phyloP scores from a whole-genome alignment of 2,329 filamentous ascomycete genomes.

The Trichophyton equinum region DNA sequence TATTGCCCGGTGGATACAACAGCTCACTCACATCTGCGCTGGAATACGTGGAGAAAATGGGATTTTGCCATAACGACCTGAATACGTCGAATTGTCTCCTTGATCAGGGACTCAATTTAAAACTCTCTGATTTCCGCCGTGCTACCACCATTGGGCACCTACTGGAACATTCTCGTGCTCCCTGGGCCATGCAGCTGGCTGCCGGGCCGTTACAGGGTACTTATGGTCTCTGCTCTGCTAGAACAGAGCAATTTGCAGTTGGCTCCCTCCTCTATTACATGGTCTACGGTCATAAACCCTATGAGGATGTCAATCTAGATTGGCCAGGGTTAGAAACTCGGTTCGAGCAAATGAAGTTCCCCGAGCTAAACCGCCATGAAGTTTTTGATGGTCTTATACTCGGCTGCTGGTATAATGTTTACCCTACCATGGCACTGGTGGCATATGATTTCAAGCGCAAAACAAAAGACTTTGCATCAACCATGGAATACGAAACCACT shows the following conservation, averaged over 20 bases:
- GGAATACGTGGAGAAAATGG: constrained; percentile 14
- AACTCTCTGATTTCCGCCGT: constrained; percentile 13
- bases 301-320: constrained; percentile 3
- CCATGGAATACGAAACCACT: constrained; percentile 10
- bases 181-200: neutral
- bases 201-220: constrained; percentile 13
- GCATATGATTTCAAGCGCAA: constrained; percentile 16
- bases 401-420: constrained; percentile 16
- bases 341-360: constrained; percentile 14
- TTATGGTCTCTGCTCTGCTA: constrained; percentile 16
- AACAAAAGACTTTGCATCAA: constrained; percentile 10
- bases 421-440: constrained; percentile 15
- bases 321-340: constrained; percentile 7
- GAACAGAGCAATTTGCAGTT: constrained; percentile 16
- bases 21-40: constrained; percentile 14
- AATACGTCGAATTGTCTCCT: constrained; percentile 12
- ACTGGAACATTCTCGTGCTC: constrained; percentile 7
- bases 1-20: constrained; percentile 15
- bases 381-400: constrained; percentile 15
- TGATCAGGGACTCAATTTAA: constrained; percentile 11
- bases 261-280: constrained; percentile 16
- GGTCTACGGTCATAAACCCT: constrained; percentile 15
- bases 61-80: constrained; percentile 13
- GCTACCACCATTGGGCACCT: constrained; percentile 14
- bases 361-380: constrained; percentile 13